These are phyloP conservation scores for Russula earlei DNA, from an alignment of 768 basidiomycete species.

Conservation along the genomic window DNA sequence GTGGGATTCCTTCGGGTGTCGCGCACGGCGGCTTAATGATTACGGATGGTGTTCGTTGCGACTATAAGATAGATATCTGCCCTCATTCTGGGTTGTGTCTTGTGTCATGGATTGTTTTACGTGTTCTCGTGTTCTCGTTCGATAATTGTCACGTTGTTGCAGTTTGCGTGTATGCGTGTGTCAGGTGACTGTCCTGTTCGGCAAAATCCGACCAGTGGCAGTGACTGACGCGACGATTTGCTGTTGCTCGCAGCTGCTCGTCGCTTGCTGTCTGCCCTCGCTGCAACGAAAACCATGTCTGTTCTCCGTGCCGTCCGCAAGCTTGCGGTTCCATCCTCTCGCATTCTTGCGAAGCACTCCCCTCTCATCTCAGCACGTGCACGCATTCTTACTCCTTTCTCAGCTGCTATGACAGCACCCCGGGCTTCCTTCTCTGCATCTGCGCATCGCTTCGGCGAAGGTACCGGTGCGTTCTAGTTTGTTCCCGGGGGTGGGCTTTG, in stretches of 20 bases:
- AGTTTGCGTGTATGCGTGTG: too few relatives aligned
- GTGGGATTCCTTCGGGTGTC: slow-evolving; percentile 2
- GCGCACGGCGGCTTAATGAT: slow-evolving; percentile 13
- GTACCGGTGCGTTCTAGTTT: slow-evolving; percentile 32
- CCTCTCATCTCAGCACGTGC: slow-evolving; percentile 20
- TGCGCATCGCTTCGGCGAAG: slow-evolving; percentile 32
- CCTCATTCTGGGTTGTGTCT: neutral
- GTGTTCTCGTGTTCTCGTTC: too few relatives aligned
- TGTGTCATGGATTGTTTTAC: neutral
- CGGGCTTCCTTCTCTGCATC: slow-evolving; percentile 36
- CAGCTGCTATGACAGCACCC: slow-evolving; percentile 19
- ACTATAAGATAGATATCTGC: neutral
- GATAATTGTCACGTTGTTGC: too few relatives aligned
- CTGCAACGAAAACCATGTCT: too few relatives aligned
- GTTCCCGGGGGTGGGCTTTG: too few relatives aligned
- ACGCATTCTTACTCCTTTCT: slow-evolving; percentile 21
- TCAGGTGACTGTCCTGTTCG: too few relatives aligned
- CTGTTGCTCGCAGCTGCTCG: too few relatives aligned
- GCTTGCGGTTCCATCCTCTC: slow-evolving; percentile 37
- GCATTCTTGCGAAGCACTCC: slow-evolving; percentile 26
- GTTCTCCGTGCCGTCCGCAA: slow-evolving; percentile 53
- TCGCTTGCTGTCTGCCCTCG: too few relatives aligned
- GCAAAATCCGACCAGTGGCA: neutral
- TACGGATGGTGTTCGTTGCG: slow-evolving; percentile 11
- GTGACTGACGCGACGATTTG: too few relatives aligned